phyloP scores from a whole-genome alignment of 1,284 basidiomycete species.

The Boletus semigastroideus region DNA sequence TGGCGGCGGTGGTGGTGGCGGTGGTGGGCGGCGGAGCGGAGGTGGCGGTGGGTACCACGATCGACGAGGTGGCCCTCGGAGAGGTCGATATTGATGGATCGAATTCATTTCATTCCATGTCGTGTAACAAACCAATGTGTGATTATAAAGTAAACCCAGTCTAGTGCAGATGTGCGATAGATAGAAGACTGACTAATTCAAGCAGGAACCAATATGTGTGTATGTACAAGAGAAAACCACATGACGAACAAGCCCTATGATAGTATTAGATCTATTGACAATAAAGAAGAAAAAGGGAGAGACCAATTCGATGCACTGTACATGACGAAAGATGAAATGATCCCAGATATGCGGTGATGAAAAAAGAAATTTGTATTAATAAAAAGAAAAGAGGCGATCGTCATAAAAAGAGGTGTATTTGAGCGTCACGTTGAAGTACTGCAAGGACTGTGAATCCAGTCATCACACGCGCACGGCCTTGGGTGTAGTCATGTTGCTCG shows the following conservation, averaged over 20 bases:
- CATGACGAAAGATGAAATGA: conserved; percentile 8
- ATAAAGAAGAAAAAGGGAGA: background rate
- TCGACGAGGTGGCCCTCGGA: conserved; percentile 28
- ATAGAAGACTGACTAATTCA: conserved; percentile 6
- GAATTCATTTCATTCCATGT: conserved; percentile 2
- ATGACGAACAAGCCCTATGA: background rate
- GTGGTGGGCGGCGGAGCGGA: conserved; percentile 14
- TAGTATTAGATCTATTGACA: conserved; percentile 1
- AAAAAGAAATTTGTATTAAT: too few relatives aligned
- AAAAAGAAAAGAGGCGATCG: background rate
- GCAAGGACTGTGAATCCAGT: background rate
- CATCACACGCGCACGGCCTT: conserved; percentile 5
- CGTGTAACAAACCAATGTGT: too few relatives aligned
- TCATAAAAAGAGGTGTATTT: background rate
- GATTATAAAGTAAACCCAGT: conserved; percentile 6
- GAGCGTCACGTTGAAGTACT: too few relatives aligned
- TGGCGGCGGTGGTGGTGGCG: conserved; percentile 7
- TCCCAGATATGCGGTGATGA: background rate
- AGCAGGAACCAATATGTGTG: conserved; percentile 5
- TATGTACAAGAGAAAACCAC: conserved; percentile 6
- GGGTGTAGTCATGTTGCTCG: background rate
- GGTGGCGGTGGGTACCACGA: conserved; percentile 29
- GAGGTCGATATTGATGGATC: conserved; percentile 29
- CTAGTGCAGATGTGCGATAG: conserved; percentile 13
- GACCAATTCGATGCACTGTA: conserved; percentile 8